phyloP scores from a whole-genome alignment of 2,329 filamentous ascomycete species.

The Sclerotiophoma versabilis region DNA sequence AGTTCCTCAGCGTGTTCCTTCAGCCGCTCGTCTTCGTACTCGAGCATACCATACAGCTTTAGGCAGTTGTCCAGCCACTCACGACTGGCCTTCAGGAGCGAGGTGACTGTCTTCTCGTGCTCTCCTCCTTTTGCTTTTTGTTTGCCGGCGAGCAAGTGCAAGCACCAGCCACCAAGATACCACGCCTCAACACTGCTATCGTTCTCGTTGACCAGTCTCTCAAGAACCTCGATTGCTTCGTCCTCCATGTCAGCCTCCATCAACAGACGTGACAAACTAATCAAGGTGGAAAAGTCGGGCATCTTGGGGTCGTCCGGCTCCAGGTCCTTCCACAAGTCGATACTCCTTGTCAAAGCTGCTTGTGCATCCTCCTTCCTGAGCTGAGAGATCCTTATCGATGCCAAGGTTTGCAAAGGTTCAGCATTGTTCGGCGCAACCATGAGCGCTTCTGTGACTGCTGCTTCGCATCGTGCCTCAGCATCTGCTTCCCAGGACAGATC shows the following conservation, averaged over 20 bases:
- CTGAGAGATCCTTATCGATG: conserved; percentile 93
- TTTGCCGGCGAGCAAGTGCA: conserved; percentile 80
- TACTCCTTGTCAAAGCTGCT: conserved; percentile 77
- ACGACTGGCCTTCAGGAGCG: conserved; percentile 74
- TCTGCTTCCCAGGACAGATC: conserved; percentile 91
- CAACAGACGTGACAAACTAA: conserved; percentile 82
- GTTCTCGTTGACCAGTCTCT: conserved; percentile 84
- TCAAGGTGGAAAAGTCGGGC: conserved; percentile 84
- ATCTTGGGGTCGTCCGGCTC: conserved; percentile 74
- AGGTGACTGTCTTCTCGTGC: conserved; percentile 60
- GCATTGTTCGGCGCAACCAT: conserved; percentile 80
- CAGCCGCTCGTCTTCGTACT: conserved; percentile 85
- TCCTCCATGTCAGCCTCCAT: conserved; percentile 90
- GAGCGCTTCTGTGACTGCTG: conserved; percentile 87
- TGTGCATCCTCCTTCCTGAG: conserved; percentile 78
- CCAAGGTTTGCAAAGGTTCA: conserved; percentile 94
- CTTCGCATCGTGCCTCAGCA: conserved; percentile 86
- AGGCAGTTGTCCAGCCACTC: conserved; percentile 85
- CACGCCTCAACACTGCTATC: conserved; percentile 94
- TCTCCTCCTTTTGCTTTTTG: conserved; percentile 56
- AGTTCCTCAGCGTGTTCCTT: conserved; percentile 78
- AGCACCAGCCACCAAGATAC: conserved; percentile 95
- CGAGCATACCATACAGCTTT: conserved; percentile 76
- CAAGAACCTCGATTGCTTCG: conserved; percentile 83
- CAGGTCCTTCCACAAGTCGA: conserved; percentile 83